These are phyloP conservation scores for Daldinia eschscholtzii DNA, from an alignment of 2,329 filamentous ascomycete species.

Conservation along the genomic window DNA sequence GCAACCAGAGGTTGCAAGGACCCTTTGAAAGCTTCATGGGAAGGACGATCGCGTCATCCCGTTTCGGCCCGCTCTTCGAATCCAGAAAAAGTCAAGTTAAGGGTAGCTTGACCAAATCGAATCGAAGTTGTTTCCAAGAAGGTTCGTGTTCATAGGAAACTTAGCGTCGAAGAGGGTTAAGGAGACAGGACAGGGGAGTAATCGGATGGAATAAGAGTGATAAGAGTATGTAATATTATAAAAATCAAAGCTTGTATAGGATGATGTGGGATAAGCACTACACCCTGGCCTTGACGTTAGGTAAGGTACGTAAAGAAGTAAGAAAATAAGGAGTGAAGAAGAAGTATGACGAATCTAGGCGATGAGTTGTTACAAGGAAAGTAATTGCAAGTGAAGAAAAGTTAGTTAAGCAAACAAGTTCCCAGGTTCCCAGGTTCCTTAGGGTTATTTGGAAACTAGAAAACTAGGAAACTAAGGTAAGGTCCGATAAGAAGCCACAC, in stretches of 20 bases:
- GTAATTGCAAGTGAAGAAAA: conserved; percentile 2
- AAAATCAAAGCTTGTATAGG: background rate
- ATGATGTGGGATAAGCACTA: background rate
- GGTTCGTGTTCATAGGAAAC: background rate
- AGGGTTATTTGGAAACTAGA: background rate
- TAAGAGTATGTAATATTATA: background rate
- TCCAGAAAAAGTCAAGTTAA: background rate
- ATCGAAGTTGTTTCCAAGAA: background rate
- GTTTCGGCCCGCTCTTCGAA: conserved; percentile 18
- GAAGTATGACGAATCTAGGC: background rate
- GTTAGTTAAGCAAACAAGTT: background rate
- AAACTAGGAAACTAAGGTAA: too few relatives aligned
- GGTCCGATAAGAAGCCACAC: background rate
- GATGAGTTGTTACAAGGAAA: conserved; percentile 1
- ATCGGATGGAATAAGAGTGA: background rate
- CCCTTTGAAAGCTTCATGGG: conserved; percentile 38
- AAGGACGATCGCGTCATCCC: conserved; percentile 38
- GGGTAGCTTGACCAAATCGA: background rate
- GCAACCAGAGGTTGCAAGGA: conserved; percentile 35
- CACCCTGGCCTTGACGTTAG: background rate
- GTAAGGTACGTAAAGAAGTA: background rate
- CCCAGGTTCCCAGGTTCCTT: background rate
- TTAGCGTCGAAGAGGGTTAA: background rate
- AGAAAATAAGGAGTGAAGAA: background rate
- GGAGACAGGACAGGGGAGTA: background rate